Percentiles rank a stretch among this genome's conserved stretches.
These are phyloP conservation scores for Comarum palustre DNA, from an alignment of 306 rosid genomes.

Conservation along the genomic window DNA sequence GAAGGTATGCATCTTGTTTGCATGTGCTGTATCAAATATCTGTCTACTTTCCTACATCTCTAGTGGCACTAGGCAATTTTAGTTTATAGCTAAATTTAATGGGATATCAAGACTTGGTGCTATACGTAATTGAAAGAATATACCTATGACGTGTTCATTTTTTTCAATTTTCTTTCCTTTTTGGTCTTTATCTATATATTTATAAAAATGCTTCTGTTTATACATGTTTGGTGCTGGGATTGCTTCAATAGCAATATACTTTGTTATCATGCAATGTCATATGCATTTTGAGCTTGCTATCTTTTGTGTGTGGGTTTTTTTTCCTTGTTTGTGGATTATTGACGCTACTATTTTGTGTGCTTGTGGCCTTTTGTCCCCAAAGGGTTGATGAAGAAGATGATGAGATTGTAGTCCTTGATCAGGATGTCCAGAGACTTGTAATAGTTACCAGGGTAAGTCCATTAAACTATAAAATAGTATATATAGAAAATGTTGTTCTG, in stretches of 20 bases:
- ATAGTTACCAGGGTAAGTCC: slow-evolving; percentile 87
- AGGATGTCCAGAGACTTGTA: slow-evolving; percentile 84
- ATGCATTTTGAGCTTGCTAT: neutral
- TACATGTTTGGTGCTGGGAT: neutral
- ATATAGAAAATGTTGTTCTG: neutral
- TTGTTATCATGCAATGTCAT: neutral
- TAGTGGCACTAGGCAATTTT: neutral
- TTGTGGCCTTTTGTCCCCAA: slow-evolving; percentile 29
- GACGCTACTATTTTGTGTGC: slow-evolving; percentile 8
- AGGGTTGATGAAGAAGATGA: slow-evolving; percentile 87
- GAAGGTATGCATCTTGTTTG: slow-evolving; percentile 49
- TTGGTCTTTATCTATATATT: neutral
- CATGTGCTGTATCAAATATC: slow-evolving; percentile 9
- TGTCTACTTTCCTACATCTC: neutral
- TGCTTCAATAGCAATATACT: neutral
- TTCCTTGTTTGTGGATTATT: neutral
- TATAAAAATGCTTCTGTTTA: neutral
- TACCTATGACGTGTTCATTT: too few relatives aligned
- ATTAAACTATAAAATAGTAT: neutral
- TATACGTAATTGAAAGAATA: neutral
- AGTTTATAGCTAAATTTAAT: neutral
- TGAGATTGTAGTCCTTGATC: slow-evolving; percentile 67
- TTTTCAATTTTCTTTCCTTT: neutral
- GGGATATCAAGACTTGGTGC: neutral
- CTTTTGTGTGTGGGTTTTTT: too few relatives aligned